Conservation (phyloP, 1,284 basidiomycete genomes). For the Cerioporus squamosus region DNA sequence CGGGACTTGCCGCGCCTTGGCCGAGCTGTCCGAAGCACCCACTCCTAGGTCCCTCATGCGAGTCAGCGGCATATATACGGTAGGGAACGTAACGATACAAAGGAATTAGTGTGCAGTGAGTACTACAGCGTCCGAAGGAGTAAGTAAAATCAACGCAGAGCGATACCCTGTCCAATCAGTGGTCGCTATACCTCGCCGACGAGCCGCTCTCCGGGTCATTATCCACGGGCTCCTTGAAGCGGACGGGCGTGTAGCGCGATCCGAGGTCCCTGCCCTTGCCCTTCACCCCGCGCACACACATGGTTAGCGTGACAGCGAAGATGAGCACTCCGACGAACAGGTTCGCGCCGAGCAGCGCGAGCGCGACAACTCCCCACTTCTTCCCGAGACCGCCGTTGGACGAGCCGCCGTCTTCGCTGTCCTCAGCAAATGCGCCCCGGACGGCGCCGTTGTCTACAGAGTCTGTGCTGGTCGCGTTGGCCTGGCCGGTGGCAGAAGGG, state of each 20-base stretch:
- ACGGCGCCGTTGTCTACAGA: background rate
- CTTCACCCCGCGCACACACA: conserved; percentile 18
- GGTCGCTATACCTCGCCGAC: too few species aligned
- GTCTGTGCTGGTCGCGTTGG: background rate
- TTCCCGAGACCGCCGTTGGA: background rate
- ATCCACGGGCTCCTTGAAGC: conserved; percentile 7
- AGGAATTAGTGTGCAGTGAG: too few species aligned
- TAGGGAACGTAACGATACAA: too few species aligned
- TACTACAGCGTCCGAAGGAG: too few species aligned
- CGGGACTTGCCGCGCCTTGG: too few species aligned
- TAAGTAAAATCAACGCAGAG: too few species aligned
- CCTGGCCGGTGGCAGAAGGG: background rate
- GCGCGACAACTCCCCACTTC: conserved; percentile 1
- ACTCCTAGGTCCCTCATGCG: too few species aligned
- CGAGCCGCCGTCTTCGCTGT: background rate
- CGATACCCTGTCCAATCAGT: too few species aligned
- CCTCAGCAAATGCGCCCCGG: background rate
- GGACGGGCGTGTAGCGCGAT: conserved; percentile 11
- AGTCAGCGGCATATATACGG: too few species aligned
- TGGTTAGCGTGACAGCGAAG: conserved; percentile 4
- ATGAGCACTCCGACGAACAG: conserved; percentile 9
- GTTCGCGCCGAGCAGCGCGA: conserved; percentile 15
- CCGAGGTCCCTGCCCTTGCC: conserved; percentile 1
- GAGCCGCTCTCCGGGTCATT: conserved; percentile 2
- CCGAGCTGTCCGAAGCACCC: too few species aligned